Conservation (phyloP, 768 basidiomycete species). For the Termitomyces sp. region DNA sequence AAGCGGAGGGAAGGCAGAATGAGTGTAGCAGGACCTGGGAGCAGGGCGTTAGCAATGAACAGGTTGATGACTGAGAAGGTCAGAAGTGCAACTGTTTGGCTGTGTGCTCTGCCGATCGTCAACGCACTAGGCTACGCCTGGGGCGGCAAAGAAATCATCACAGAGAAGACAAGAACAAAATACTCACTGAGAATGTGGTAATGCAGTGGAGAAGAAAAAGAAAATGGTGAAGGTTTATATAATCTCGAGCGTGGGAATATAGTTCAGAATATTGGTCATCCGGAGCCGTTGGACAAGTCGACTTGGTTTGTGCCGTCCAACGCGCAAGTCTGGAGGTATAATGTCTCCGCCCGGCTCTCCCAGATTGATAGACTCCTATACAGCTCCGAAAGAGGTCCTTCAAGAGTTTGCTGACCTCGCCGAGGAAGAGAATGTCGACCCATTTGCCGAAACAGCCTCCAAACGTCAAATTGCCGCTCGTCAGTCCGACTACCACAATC, state of each 20-base stretch:
- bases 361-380: conserved; percentile 84
- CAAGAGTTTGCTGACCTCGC: conserved; percentile 92
- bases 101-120: conserved; percentile 65
- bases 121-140: conserved; percentile 61
- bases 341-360: conserved; percentile 58
- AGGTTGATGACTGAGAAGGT: conserved; percentile 18
- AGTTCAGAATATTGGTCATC: conserved; percentile 23
- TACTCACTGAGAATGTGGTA: conserved; percentile 23
- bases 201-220: conserved; percentile 13
- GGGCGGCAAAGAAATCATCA: conserved; percentile 74
- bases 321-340: conserved; percentile 27
- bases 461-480: conserved; percentile 91
- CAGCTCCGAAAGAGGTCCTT: conserved; percentile 88
- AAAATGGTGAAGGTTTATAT: conserved; percentile 7
- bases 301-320: conserved; percentile 3
- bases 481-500: conserved; percentile 92
- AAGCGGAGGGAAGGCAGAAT: too few species aligned
- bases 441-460: conserved; percentile 88
- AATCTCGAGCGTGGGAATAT: conserved; percentile 26
- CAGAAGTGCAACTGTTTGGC: conserved; percentile 68
- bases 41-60: not conserved
- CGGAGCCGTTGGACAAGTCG: not conserved
- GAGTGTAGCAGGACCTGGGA: not conserved
- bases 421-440: conserved; percentile 89
- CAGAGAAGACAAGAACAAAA: not conserved